phyloP scores from a whole-genome alignment of 495 filamentous ascomycete genomes.

The Melanomma pulvis-pyrius region DNA sequence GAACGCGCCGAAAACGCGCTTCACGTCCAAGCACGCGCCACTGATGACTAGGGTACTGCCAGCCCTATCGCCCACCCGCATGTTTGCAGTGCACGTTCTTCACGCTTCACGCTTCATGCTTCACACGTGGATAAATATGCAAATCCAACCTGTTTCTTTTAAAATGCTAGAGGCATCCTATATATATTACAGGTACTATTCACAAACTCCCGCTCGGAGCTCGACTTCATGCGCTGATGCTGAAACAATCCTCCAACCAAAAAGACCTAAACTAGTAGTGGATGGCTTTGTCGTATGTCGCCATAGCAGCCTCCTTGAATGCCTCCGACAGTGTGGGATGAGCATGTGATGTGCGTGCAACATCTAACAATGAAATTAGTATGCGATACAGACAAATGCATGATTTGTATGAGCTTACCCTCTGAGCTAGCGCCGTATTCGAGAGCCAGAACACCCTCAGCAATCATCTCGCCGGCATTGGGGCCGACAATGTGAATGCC shows the following conservation, averaged over 20 bases:
- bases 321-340: constrained; percentile 96
- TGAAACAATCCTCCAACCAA: constrained; percentile 21
- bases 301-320: constrained; percentile 99
- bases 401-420: constrained; percentile 54
- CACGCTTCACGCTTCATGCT: not conserved
- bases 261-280: constrained; percentile 69
- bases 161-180: constrained; percentile 8
- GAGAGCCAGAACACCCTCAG: constrained; percentile 90
- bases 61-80: constrained; percentile 18
- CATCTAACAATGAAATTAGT: constrained; percentile 39
- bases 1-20: constrained; percentile 22
- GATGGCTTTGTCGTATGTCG: constrained; percentile 93
- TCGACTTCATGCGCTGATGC: constrained; percentile 23
- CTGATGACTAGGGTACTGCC: not conserved
- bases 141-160: constrained; percentile 25
- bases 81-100: not conserved
- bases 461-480: constrained; percentile 98
- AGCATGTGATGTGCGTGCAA: constrained; percentile 93
- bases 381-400: not conserved
- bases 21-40: constrained; percentile 24
- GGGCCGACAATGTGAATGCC: constrained; percentile 96
- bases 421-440: constrained; percentile 96
- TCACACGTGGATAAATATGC: not conserved
- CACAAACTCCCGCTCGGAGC: constrained; percentile 37
- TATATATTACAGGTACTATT: constrained; percentile 40